A percentile compares a stretch with the other conserved stretches of the same genome.
These are phyloP conservation scores for Lodderomyces pseudojiufengensis DNA, from an alignment of 1,139 yeast genomes.

Conservation along the genomic window DNA sequence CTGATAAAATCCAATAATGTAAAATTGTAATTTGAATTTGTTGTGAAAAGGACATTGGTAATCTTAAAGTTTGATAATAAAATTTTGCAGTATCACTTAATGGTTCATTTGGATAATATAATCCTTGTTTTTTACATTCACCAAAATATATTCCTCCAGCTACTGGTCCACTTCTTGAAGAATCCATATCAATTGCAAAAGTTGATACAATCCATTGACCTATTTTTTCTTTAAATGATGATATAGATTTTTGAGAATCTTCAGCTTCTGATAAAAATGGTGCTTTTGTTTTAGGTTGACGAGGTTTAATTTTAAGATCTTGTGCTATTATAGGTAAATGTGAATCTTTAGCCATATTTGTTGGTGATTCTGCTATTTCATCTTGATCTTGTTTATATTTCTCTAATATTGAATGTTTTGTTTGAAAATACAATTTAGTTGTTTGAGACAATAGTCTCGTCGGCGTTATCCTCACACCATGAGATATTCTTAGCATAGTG, in stretches of 20 bases:
- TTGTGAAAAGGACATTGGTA: conserved; percentile 86
- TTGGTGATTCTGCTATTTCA: conserved; percentile 32
- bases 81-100: conserved; percentile 62
- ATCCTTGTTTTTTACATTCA: conserved; percentile 80
- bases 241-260: conserved; percentile 39
- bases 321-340: conserved; percentile 46
- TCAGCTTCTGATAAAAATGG: conserved; percentile 58
- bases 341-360: conserved; percentile 46
- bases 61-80: conserved; percentile 72
- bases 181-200: conserved; percentile 85
- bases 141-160: conserved; percentile 88
- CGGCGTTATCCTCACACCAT: background rate
- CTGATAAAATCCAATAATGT: conserved; percentile 91
- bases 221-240: conserved; percentile 64
- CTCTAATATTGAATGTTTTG: conserved; percentile 16
- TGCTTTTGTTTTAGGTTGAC: conserved; percentile 40
- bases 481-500: conserved; percentile 2
- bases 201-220: conserved; percentile 69
- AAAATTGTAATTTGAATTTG: conserved; percentile 91
- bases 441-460: conserved; percentile 7
- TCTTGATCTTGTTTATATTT: conserved; percentile 17
- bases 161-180: conserved; percentile 86
- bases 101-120: conserved; percentile 69
- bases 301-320: conserved; percentile 34
- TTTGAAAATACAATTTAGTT: conserved; percentile 12